Base-by-base conservation (phyloP, 176 grass and related monocot genomes). In the Areca catechu region DNA sequence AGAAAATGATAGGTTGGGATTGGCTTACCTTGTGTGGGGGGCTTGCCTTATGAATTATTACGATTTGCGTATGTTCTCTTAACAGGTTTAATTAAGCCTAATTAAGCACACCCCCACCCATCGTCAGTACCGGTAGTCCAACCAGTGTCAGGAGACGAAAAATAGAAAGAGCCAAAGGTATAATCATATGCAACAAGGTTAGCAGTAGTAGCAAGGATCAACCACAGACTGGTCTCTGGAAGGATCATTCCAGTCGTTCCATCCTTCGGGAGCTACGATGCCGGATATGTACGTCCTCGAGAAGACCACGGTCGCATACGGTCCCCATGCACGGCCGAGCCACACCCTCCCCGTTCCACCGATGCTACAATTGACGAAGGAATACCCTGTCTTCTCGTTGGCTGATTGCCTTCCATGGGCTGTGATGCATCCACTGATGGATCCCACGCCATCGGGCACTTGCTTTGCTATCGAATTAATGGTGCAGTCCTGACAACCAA, bases 241-340 rank as follows among this genome's bases (percentile, higher is more conserved):
- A 2, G 79, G 61, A 59, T 95, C 89, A 49, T 89, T 89, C 85
- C 81, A 89, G 61, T 89, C 78, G 48, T 95, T 78, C 89, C 89
- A 95, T 34, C 79, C 89, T 60, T 77, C 85, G 7, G 90, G 70
- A 34, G 73, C 76, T 4, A 89, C 72, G 19, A 76, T 68, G 24
- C 43, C 57, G 3, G 69, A 52, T 1, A 95, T 57, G 57, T 83
- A 78, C 10, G 82, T 81, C 58, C 63, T 62, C 2, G 79, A 74
- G 66, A 95, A 89, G 66, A 89, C 85, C n/a, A 76, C 82, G 3
- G 85, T 77, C 1, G 85, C 68, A 52, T 86, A 78, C 6, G 85
- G 24, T 7, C 76, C 73, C 89, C 89, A 86, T 9, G 89, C 76
- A 17, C 85, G 24, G 3, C 85, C 89, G 16, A 95, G 76, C 89